Evolutionary conservation across 2,329 filamentous ascomycete species (phyloP).

Genomic region (Trichoderma gracile): DNA sequence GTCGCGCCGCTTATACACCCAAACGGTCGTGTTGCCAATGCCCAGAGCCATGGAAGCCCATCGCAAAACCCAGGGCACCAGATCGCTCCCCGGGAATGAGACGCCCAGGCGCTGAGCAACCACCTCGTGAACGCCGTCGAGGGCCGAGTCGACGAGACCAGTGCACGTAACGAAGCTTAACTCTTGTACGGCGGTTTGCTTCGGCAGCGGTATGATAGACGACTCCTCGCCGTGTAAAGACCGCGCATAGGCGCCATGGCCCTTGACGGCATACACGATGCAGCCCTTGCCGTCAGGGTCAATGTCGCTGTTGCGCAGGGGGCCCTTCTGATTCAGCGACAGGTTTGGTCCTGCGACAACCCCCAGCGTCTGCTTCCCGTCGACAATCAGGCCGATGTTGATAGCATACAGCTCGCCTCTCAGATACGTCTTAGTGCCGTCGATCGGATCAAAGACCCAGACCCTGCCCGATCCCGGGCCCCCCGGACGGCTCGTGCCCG

Average conservation of each 20-base stretch:
- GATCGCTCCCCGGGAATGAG: conserved; percentile 50
- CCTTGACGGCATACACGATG: conserved; percentile 53
- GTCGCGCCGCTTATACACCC: conserved; percentile 54
- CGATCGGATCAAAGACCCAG: conserved; percentile 63
- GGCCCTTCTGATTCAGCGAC: conserved; percentile 41
- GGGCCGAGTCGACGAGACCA: conserved; percentile 49
- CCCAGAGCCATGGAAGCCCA: conserved; percentile 57
- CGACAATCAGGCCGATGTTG: conserved; percentile 55
- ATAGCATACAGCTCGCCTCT: conserved; percentile 57
- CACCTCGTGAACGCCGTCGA: conserved; percentile 49
- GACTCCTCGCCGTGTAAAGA: conserved; percentile 37
- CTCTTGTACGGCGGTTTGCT: conserved; percentile 4
- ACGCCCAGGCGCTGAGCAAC: conserved; percentile 47
- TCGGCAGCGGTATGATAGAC: not conserved
- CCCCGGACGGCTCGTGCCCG: conserved; percentile 45
- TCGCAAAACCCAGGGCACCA: conserved; percentile 59
- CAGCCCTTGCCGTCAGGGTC: conserved; percentile 48
- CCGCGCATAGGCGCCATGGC: conserved; percentile 51
- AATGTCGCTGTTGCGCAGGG: conserved; percentile 47
- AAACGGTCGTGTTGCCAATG: conserved; percentile 55
- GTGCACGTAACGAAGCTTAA: conserved; percentile 52
- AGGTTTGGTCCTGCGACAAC: conserved; percentile 53
- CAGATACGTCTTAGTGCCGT: conserved; percentile 60
- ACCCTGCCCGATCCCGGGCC: conserved; percentile 42
- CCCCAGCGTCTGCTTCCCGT: conserved; percentile 51